phyloP scores from a whole-genome alignment of 768 basidiomycete species.

The Collybia sordida region DNA sequence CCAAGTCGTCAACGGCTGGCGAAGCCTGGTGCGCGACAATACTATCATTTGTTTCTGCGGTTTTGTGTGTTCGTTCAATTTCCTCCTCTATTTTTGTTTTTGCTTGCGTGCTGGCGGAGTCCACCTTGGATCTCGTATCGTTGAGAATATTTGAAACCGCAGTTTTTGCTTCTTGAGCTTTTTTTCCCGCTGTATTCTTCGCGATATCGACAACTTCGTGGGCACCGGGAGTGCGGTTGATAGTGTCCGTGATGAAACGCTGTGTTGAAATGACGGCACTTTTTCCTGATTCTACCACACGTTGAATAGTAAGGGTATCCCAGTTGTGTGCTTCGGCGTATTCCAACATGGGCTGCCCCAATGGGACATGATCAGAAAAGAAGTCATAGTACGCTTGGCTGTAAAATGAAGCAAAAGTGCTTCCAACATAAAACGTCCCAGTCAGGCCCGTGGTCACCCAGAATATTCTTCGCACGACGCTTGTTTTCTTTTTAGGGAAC shows the following conservation, averaged over 20 bases:
- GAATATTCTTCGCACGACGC: slow-evolving; percentile 57
- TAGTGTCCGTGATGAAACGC: slow-evolving; percentile 48
- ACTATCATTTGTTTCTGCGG: slow-evolving; percentile 10
- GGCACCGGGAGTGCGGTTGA: slow-evolving; percentile 38
- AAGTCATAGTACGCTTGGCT: slow-evolving; percentile 82
- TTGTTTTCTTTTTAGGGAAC: slow-evolving; percentile 51
- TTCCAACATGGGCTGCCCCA: slow-evolving; percentile 75
- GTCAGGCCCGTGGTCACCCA: slow-evolving; percentile 67
- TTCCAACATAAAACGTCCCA: slow-evolving; percentile 80
- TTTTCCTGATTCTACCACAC: slow-evolving; percentile 54
- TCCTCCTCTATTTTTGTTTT: slow-evolving; percentile 36
- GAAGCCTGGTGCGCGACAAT: slow-evolving; percentile 15
- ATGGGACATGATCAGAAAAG: slow-evolving; percentile 79
- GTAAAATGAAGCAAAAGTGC: slow-evolving; percentile 76
- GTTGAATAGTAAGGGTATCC: slow-evolving; percentile 69
- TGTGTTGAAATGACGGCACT: slow-evolving; percentile 48
- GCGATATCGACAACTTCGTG: slow-evolving; percentile 31
- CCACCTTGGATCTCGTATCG: slow-evolving; percentile 44
- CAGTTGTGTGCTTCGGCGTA: slow-evolving; percentile 79
- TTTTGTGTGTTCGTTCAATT: slow-evolving; percentile 32
- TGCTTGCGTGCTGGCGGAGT: slow-evolving; percentile 40
- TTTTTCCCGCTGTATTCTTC: slow-evolving; percentile 31
- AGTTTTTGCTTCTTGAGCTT: slow-evolving; percentile 38
- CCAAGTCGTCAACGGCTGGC: slow-evolving; percentile 61
- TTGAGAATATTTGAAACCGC: slow-evolving; percentile 36